These are phyloP conservation scores for Sporothrix pallida DNA, from an alignment of 2,329 filamentous ascomycete species.

Conservation along the genomic window DNA sequence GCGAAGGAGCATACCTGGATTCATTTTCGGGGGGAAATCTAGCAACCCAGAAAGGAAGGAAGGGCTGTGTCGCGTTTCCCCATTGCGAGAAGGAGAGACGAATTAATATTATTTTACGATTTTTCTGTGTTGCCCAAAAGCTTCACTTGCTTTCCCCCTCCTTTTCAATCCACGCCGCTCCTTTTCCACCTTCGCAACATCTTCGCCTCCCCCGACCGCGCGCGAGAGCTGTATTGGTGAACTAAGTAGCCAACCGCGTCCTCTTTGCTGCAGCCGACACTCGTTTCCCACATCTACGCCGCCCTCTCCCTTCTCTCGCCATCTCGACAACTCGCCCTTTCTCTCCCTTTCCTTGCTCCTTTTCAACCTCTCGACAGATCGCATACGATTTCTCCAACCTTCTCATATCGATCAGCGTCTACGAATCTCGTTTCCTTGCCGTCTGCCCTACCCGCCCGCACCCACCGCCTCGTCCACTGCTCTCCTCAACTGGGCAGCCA, in stretches of 20 bases:
- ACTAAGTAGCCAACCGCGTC: constrained; percentile 7
- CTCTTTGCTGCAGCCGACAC: neutral
- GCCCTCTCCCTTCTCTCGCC: constrained; percentile 20
- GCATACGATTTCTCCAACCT: neutral
- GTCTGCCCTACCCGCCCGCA: neutral
- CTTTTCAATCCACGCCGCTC: neutral
- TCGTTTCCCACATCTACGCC: neutral
- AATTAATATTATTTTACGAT: constrained; percentile 11
- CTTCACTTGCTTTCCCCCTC: constrained; percentile 10
- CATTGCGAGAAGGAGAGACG: constrained; percentile 1
- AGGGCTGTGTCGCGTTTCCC: constrained; percentile 32
- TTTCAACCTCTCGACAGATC: neutral
- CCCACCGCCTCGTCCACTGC: neutral
- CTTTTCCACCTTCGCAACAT: neutral
- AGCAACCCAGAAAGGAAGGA: constrained; percentile 27
- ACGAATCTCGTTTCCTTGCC: neutral
- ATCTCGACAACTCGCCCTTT: neutral
- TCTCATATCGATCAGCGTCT: neutral
- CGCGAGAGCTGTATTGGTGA: constrained; percentile 23
- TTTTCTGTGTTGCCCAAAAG: constrained; percentile 22
- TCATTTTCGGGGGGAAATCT: neutral
- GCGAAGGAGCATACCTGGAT: constrained; percentile 26
- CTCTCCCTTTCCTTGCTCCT: neutral
- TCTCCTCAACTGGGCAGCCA: constrained; percentile 21
- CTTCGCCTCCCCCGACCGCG: constrained; percentile 11